Evolutionary conservation across 176 grass and related monocot genomes (phyloP), one percentile per base, ranked within the genome.

Genomic region (Pontederia paniculata): DNA sequence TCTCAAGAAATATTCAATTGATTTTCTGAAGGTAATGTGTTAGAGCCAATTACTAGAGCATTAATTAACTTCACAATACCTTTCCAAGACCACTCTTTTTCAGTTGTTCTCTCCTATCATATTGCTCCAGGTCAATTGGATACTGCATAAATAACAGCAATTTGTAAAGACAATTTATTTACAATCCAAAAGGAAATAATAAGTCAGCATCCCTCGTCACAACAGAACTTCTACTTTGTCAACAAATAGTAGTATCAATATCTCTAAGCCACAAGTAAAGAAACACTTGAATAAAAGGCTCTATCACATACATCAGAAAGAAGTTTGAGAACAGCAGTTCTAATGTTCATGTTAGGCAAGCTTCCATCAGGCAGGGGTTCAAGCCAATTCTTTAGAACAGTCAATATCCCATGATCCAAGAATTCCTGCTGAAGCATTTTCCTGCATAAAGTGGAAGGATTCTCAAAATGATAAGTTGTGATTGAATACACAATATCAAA

Each of bases 341-440:
- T 74, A 53, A 91, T 91, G 70, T 97, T 97, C 83, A 84, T 97
- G 77, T 90, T 97, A 43, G 93, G 93, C 65, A 91, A 67, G 54
- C 86, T 88, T 51, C 86, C 86, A 72, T 97, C 86, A 72, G 91
- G 91, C 48, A 97, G 76, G 50, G 91, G 91, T 43, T 97, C 91
- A 51, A 97, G 91, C 86, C 91, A 97, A 63, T 87, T 90, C 74
- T 83, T 97, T 14, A 97, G 63, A 60, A 97, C 74, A 57, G 80
- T 90, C 54, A 97, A 77, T 21, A 90, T 83, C 50, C 86, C 86
- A 79, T 97, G 91, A 80, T 97, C 86, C 74, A 97, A 81, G 61
- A 97, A 97, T 76, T 97, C 93, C 77, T 97, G 93, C 71, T 97
- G 91, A 63, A 97, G 86, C 57, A 88, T 90, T 43, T 90, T 97